Evolutionary conservation across 169 alveolate species (phyloP), one percentile per base, ranked within the genome.

Genomic region (Cryptosporidium viatorum): DNA sequence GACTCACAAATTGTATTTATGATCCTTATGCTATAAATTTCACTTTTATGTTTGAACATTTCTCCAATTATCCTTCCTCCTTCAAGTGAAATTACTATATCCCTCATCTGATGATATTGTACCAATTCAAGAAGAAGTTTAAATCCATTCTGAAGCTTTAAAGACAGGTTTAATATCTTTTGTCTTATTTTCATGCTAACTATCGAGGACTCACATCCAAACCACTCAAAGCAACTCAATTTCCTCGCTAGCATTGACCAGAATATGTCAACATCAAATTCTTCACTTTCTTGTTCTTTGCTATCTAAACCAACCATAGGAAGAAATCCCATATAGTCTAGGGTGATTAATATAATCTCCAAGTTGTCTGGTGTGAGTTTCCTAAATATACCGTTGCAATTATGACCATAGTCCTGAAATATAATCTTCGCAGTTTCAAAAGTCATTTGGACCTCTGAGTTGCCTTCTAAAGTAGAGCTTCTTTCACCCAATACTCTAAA

Each of bases 231-330:
- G n/a, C 89, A 65, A 29, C 89, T 80, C 65, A 80, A 62, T 23
- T 80, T 80, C 50, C 89, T 80, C n/a, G 89, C 89, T 50, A 80
- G 35, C 52, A 58, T 41, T 4, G 89, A 80, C 89, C 89, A 80
- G 39, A 80, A 80, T 43, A 62, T 10, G 21, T 62, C 80, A 31
- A 60, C 74, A 26, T 80, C 89, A 60, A 43, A 21, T 26, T 41
- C 89, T 10, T 43, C 89, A 21, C 50, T 29, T 6, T 65, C 67
- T 45, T 26, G 39, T 1, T 39, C 29, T 60, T 60, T 37, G 9
- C 21, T 43, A 3, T 80, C 80, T 18, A n/a, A 43, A 4, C 89
- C 89, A 26, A 80, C 45, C 89, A 80, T 80, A 10, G 89, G 89
- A 14, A 45, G 35, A 62, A 43, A 80, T 16, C 89, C 89, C 62